phyloP scores from a whole-genome alignment of 2,329 filamentous ascomycete genomes.

The Fusarium irregulare region DNA sequence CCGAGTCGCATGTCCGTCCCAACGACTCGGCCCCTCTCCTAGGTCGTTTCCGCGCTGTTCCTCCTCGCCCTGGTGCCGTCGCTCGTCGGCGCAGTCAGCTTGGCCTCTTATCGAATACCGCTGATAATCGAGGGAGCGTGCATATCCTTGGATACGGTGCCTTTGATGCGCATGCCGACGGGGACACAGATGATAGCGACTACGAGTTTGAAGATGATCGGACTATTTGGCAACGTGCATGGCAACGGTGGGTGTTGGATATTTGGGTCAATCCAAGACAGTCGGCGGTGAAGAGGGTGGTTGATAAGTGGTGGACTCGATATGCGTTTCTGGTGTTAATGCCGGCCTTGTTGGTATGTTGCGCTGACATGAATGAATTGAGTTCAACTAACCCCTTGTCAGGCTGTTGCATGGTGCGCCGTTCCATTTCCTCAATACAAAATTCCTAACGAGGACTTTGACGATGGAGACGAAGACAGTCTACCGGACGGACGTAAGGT shows the following conservation, averaged over 20 bases:
- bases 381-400: conserved; percentile 13
- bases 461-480: conserved; percentile 51
- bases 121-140: conserved; percentile 61
- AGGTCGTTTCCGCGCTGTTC: conserved; percentile 73
- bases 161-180: conserved; percentile 55
- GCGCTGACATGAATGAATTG: neutral
- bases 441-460: conserved; percentile 59
- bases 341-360: conserved; percentile 68
- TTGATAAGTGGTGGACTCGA: conserved; percentile 72
- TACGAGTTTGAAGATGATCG: conserved; percentile 52
- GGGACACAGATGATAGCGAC: conserved; percentile 29
- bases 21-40: conserved; percentile 70
- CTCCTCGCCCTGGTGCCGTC: conserved; percentile 53
- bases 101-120: conserved; percentile 53
- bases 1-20: conserved; percentile 65
- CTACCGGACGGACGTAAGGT: conserved; percentile 53
- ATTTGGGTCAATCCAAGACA: conserved; percentile 72
- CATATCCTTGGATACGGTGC: conserved; percentile 66
- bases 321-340: conserved; percentile 70
- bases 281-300: conserved; percentile 66
- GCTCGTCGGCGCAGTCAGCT: conserved; percentile 51
- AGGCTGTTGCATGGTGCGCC: conserved; percentile 74
- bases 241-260: conserved; percentile 58
- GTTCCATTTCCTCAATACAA: conserved; percentile 73
- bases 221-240: conserved; percentile 50